Evolutionary conservation across 345 rosid species (phyloP).

Genomic region (Moricandia arvensis): DNA sequence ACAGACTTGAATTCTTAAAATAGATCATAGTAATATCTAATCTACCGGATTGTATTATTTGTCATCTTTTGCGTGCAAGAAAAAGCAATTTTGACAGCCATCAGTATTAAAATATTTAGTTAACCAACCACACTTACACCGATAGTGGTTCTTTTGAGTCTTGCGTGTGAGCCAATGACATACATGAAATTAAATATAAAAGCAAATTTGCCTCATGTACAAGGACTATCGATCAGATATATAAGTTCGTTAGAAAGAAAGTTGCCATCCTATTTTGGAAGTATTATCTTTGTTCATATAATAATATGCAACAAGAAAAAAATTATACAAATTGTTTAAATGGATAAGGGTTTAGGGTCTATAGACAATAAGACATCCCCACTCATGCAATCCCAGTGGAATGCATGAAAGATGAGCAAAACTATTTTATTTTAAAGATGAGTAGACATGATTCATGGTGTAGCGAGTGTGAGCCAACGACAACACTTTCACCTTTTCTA

Average conservation of each 20-base stretch:
- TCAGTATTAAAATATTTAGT: not conserved
- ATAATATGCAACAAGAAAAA: not conserved
- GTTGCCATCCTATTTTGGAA: slow-evolving; percentile 2
- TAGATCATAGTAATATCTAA: not conserved
- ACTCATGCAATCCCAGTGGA: slow-evolving; percentile 38
- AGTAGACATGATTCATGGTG: slow-evolving; percentile 6
- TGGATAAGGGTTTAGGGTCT: slow-evolving; percentile 27
- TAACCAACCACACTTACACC: slow-evolving; percentile 8
- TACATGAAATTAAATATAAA: not conserved
- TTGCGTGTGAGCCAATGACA: slow-evolving; percentile 2
- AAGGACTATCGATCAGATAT: not conserved
- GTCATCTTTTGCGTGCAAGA: not conserved
- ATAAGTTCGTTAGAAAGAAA: slow-evolving; percentile 16
- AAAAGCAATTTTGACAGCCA: not conserved
- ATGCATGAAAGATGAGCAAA: slow-evolving; percentile 25
- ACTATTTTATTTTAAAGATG: not conserved
- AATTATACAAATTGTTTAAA: slow-evolving; percentile 1
- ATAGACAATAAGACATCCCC: not conserved
- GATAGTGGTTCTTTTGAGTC: slow-evolving; percentile 1
- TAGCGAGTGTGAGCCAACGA: slow-evolving; percentile 34
- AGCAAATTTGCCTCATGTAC: too few species aligned
- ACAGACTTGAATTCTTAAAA: not conserved
- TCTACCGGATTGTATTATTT: not conserved
- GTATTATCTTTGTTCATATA: slow-evolving; percentile 1
- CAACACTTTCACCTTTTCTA: slow-evolving; percentile 32